Base-by-base conservation (phyloP, 805 yeast genomes). In the Candida maris region DNA sequence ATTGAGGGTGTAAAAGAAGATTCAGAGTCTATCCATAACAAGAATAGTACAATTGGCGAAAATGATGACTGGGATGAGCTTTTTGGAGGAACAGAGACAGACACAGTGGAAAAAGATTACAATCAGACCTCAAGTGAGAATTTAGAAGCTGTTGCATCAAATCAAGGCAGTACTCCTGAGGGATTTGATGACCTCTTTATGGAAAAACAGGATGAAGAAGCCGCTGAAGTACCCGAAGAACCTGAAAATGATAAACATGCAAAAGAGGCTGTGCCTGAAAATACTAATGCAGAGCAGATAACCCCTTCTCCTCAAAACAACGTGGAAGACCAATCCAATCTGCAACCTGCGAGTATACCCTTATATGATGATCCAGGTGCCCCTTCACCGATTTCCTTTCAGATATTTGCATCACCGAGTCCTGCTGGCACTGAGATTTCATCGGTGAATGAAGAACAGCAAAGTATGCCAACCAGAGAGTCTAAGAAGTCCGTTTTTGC, bases 331-430 rank as follows among this genome's bases (percentile, higher is more conserved):
- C n/a, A n/a, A n/a, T 9, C 15, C 10, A n/a, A 25, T 7, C 28
- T 25, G 7, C 14, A 16, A 12, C 28, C 28, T 8, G 10, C 24
- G 8, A 8, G 10, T 21, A 21, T 22, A 9, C 24, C 15, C 13
- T 59, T 73, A 17, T 83, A 83, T 48, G 75, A 68, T 32, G 94
- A 85, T 54, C 94, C 94, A 0, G 94, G 94, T 29, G 94, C 94
- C 0, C 94, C 94, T 3, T 63, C 79, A 3, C 91, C 94, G 0
- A 60, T 75, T 14, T 70, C 75, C 0, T 72, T 77, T 5, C 77
- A 78, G 2, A 62, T 71, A 0, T 58, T 71, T 52, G 63, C 62
- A 3, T 45, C 59, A 7, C 44, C 57, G 3, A 39, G 49, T 6
- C 54, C 70, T 45, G 39, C 62, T 15, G 35, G 38, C 4, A 35